Evolutionary conservation across 148 eudicot genomes (phyloP).

Genomic region (Rheum nobile): DNA sequence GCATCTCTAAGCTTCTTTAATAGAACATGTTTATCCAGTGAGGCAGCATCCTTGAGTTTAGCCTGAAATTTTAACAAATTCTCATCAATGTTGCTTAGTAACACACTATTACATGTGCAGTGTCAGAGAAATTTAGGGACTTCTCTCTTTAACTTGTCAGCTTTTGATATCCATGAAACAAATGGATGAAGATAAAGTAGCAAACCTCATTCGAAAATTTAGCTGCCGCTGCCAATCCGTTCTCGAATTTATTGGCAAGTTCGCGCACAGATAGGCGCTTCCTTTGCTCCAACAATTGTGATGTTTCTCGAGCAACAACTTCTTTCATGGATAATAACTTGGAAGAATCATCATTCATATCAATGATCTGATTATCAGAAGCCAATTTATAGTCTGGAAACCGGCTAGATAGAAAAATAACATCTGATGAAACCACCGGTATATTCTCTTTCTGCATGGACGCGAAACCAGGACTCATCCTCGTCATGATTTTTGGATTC

Average conservation of each 20-base stretch:
- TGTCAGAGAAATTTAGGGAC: neutral
- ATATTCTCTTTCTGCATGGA: conserved; percentile 69
- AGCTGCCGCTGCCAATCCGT: conserved; percentile 86
- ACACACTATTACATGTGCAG: neutral
- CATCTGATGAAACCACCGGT: conserved; percentile 83
- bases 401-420: conserved; percentile 64
- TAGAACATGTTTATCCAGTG: conserved; percentile 88
- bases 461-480: conserved; percentile 60
- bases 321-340: conserved; percentile 70
- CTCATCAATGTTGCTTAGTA: neutral
- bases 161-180: neutral
- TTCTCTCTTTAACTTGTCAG: neutral
- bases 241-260: conserved; percentile 91
- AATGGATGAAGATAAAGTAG: neutral
- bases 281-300: conserved; percentile 75
- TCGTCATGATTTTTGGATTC: conserved; percentile 45
- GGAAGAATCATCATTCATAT: conserved; percentile 38
- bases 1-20: conserved; percentile 91
- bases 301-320: conserved; percentile 79
- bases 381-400: conserved; percentile 84
- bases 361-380: conserved; percentile 68
- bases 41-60: conserved; percentile 76
- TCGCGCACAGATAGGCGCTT: conserved; percentile 93
- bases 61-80: conserved; percentile 31
- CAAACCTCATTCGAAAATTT: conserved; percentile 88